Base-by-base conservation (phyloP, 305 asterid species). In the Solanum hybrid region DNA sequence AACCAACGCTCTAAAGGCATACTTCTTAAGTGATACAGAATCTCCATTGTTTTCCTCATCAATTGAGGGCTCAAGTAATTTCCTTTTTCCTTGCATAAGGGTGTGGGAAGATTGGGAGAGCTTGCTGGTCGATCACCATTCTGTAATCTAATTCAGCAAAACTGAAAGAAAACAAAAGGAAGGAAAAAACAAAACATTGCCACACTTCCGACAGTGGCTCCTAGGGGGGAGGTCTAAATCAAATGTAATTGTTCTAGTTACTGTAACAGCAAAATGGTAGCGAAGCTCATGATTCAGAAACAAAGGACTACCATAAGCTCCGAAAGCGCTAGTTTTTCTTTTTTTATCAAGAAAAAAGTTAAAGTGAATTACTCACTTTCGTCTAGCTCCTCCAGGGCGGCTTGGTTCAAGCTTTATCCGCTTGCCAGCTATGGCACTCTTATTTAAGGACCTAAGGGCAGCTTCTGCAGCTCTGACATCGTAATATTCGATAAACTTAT, bases 341-440 rank as follows among this genome's bases (percentile, higher is more conserved):
- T 84, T 15, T 84, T 45, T n/a, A 79, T 51, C 87, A 65, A 70
- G 29, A 75, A 90, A 88, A 87, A 51, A 82, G 37, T 26, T n/a
- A 88, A 4, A 88, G 80, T 89, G 85, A 68, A 31, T 90, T 80
- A 91, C 87, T 57, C 90, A 95, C 99, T 94, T 96, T 92, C 97
- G 92, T 34, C 97, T 95, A 33, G 97, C 91, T 89, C 98, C 99
- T 83, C 98, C 97, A 90, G 97, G 96, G 65, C 95, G 97, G 87
- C 98, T 94, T 85, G 95, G 98, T 92, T 96, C 98, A 72, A 96
- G 94, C 90, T 94, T 95, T 90, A 96, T 94, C 88, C 95, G 95
- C 86, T 94, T 96, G 84, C 99, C 99, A 89, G 96, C 98, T 83
- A 96, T 95, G 89, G 95, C 97, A 85, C 92, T 89, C 92, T 93